These are phyloP conservation scores for Ophiostoma piceae DNA, from an alignment of 2,329 filamentous ascomycete genomes.

Conservation along the genomic window DNA sequence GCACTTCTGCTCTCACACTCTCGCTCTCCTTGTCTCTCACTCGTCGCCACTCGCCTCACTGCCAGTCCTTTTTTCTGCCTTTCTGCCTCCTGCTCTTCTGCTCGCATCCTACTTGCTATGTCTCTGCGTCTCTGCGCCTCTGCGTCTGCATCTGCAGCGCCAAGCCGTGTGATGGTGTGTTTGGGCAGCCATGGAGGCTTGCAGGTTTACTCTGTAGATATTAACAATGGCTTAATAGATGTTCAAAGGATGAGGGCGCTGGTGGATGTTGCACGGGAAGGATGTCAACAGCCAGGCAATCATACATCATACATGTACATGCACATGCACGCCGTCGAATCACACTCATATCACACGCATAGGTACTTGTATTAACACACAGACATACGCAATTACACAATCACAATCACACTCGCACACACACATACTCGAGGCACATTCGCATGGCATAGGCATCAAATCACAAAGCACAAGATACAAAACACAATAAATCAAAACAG, in stretches of 20 bases:
- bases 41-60: not conserved
- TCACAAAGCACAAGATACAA: no score
- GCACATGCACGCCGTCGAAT: not conserved
- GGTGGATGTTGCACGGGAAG: not conserved
- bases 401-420: not conserved
- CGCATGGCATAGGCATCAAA: not conserved
- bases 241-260: not conserved
- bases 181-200: constrained; percentile 1
- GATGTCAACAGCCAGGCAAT: constrained; percentile 9
- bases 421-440: not conserved
- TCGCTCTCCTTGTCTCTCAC: not conserved
- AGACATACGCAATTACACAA: not conserved
- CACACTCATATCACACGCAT: not conserved
- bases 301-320: not conserved
- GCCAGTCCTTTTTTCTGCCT: no score
- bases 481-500: not conserved
- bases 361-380: not conserved
- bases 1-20: not conserved
- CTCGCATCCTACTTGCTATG: not conserved
- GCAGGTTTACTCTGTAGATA: not conserved
- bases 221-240: not conserved
- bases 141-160: not conserved
- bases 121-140: not conserved
- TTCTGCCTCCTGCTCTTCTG: not conserved
- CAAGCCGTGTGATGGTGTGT: constrained; percentile 5